Base-by-base conservation (phyloP, 2,329 filamentous ascomycete species). In the Elsinoe batatas region DNA sequence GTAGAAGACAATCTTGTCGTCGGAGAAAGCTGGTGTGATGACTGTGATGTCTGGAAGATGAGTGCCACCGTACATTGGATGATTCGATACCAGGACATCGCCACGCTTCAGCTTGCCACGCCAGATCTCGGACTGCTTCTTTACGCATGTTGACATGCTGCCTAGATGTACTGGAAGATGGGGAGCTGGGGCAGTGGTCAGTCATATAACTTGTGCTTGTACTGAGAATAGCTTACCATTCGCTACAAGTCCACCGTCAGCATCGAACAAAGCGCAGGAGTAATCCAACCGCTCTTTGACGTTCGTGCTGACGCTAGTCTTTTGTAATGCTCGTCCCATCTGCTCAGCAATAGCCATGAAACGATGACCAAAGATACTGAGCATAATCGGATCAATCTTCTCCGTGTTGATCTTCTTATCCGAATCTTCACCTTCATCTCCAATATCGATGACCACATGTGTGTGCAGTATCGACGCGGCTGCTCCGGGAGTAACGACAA, bases 281-380 rank as follows among this genome's bases (percentile, higher is more conserved):
- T 89, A 93, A 64, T 93, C 88, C 1, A 91, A 77, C 3, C 87
- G 81, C 65, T 91, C 88, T 66, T 91, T 87, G 65, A 91, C 85
- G 63, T 90, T 91, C 1, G 84, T 88, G 63, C 81, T 87, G 56
- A 90, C 84, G 65, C 83, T 87, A 0, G 86, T 90, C 72, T 90
- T 91, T 64, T 90, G 86, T 13, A 91, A 71, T 11, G 85, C 83
- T 55, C 85, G 75, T 1, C 87, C 87, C 87, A 91, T 91, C 65
- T 91, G 87, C 69, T 91, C 87, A 1, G 87, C 87, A 62, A 91
- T 89, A 5, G 84, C 83, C 87, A 91, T 91, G 70, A 91, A 91
- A 6, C 87, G 79, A 66, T 91, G 86, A 0, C 84, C 85, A 61
- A 91, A 91, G 57, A 91, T 86, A 64, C 82, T 85, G 1, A 91